Base-by-base conservation (phyloP, 371 early-diverging fungal species). In the Mortierella sp. region DNA sequence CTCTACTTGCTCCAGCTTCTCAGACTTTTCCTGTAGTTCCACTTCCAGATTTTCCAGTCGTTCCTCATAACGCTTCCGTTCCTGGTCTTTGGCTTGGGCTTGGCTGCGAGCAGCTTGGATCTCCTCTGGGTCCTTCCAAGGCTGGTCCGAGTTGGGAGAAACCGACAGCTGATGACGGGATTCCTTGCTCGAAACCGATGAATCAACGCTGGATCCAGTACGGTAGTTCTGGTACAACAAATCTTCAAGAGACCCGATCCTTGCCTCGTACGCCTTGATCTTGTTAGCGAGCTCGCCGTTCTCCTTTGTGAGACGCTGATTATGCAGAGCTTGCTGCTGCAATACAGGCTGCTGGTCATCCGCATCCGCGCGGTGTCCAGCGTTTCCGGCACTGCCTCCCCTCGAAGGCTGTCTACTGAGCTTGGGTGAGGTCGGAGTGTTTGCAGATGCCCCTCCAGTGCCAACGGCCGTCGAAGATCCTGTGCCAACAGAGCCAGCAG, bases 221-320 rank as follows among this genome's bases (percentile, higher is more conserved):
- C 88, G 78, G 44, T 81, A 88, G 74, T 87, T 88, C 65, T 88
- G 87, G 54, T 90, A 89, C 14, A 92, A 72, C 14, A 83, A 80
- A 28, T 87, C 86, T 75, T 92, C 92, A 13, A 92, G 79, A 13
- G 87, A 83, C 45, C 82, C 81, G 48, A 92, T 91, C 26, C 91
- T 79, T 9, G 88, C 60, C 76, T 91, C 91, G 50, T 92, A 92
- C 11, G 90, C 89, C 76, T 90, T 91, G 42, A 77, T 83, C 75
- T 89, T 90, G 54, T 80, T 87, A 10, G 82, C 31, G 26, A 89
- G 74, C n/a, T 87, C 87, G 9, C 87, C 60, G 19, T 86, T 86
- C 63, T 86, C 86, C 70, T 78, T 90, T 74, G 55, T 50, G 24
- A 77, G 77, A 24, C 70, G 55, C 55, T 70, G 87, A 38, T 84